phyloP scores from a whole-genome alignment of 352 stramenopile species.

The Thalassiosira exigua region DNA sequence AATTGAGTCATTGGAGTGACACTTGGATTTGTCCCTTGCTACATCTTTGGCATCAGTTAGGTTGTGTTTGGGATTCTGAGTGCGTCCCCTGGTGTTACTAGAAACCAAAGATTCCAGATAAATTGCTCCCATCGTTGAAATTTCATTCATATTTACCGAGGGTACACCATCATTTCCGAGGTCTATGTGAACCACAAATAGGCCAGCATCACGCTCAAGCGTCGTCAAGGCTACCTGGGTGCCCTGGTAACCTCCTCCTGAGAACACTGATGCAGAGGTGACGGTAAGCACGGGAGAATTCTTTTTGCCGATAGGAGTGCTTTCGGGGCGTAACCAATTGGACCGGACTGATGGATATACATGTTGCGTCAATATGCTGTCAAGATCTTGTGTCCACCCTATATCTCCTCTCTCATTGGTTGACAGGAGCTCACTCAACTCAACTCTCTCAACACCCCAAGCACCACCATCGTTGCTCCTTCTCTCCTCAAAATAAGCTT shows the following conservation, averaged over 20 bases:
- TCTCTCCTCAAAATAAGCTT: constrained; percentile 32
- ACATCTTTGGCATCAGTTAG: neutral
- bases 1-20: constrained; percentile 3
- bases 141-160: neutral
- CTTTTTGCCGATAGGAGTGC: neutral
- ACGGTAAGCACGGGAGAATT: constrained; percentile 29
- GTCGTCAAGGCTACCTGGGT: constrained; percentile 40
- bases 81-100: too few relatives aligned
- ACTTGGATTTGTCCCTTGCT: neutral
- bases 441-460: constrained; percentile 20
- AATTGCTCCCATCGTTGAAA: constrained; percentile 32
- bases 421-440: constrained; percentile 34
- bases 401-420: neutral
- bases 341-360: constrained; percentile 51
- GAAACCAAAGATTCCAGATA: constrained; percentile 48
- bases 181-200: constrained; percentile 54
- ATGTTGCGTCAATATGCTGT: constrained; percentile 22
- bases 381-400: constrained; percentile 25
- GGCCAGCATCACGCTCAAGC: constrained; percentile 40
- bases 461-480: neutral
- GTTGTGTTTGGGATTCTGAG: too few relatives aligned
- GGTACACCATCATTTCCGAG: constrained; percentile 34
- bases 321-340: constrained; percentile 27
- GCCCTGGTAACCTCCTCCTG: constrained; percentile 26
- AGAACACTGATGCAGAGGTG: constrained; percentile 50